These are phyloP conservation scores for Hypoxylon sp. DNA, from an alignment of 2,329 filamentous ascomycete genomes.

Conservation along the genomic window DNA sequence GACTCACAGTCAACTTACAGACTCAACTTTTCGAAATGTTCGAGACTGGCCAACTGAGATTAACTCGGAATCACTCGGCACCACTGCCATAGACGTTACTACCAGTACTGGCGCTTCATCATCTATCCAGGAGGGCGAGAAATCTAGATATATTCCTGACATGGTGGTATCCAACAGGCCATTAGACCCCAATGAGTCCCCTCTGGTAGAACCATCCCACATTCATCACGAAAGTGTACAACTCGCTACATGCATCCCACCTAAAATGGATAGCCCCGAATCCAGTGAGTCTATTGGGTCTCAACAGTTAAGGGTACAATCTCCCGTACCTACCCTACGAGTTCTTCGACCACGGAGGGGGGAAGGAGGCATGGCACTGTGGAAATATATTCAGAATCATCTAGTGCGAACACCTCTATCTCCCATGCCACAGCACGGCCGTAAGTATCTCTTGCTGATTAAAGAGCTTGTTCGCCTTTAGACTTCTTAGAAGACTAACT, in stretches of 20 bases:
- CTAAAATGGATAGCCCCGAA: background rate
- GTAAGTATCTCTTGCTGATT: slow-evolving; percentile 18
- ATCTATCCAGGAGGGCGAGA: background rate
- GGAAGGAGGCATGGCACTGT: slow-evolving; percentile 14
- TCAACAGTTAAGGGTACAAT: background rate
- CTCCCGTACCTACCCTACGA: background rate
- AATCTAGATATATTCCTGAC: slow-evolving; percentile 7
- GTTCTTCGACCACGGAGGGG: background rate
- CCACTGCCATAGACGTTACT: slow-evolving; percentile 29
- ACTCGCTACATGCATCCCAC: background rate
- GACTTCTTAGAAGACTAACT: background rate
- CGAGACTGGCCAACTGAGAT: background rate
- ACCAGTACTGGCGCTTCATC: too few species aligned
- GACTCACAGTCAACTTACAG: background rate
- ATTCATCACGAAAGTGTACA: slow-evolving; percentile 7
- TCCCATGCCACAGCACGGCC: slow-evolving; percentile 27
- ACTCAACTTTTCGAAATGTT: background rate
- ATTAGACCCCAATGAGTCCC: slow-evolving; percentile 41
- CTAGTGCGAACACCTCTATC: slow-evolving; percentile 30
- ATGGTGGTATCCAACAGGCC: slow-evolving; percentile 49
- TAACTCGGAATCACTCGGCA: background rate
- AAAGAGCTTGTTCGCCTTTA: background rate
- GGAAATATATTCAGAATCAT: slow-evolving; percentile 40
- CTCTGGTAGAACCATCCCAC: slow-evolving; percentile 37
- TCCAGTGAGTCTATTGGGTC: background rate